These are phyloP conservation scores for Kazachstania martiniae DNA, from an alignment of 805 yeast species.

Conservation along the genomic window DNA sequence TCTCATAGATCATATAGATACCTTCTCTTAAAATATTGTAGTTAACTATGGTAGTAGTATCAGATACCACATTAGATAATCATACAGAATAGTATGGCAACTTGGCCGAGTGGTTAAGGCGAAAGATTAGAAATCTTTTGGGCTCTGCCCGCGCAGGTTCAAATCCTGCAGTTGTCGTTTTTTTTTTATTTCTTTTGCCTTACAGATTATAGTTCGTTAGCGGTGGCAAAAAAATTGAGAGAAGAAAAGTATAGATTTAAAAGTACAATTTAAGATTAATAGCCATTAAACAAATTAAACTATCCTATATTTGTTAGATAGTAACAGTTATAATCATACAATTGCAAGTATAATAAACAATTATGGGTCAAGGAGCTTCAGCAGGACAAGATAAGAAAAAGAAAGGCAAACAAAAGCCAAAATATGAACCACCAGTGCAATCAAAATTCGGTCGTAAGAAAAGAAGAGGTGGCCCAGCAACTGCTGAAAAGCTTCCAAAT, in stretches of 20 bases:
- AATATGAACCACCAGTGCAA: slow-evolving; percentile 97
- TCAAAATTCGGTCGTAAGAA: slow-evolving; percentile 87
- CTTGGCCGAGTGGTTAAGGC: slow-evolving; percentile 61
- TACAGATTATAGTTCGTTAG: background rate
- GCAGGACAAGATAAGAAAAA: slow-evolving; percentile 34
- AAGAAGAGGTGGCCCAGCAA: slow-evolving; percentile 81
- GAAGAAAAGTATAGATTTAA: background rate
- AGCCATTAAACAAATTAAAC: no score
- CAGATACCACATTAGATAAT: no score
- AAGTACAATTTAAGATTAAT: background rate
- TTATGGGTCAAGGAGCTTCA: slow-evolving; percentile 31
- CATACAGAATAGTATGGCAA: slow-evolving; percentile 6
- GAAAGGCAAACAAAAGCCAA: slow-evolving; percentile 78
- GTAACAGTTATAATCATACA: no score
- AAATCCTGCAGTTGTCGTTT: slow-evolving; percentile 51
- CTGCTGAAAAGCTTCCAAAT: slow-evolving; percentile 69
- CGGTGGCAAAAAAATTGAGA: background rate
- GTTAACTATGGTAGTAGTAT: no score
- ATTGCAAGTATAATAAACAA: background rate
- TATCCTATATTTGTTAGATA: no score
- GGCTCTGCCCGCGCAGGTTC: slow-evolving; percentile 57
- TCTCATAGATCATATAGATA: no score
- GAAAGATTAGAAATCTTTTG: slow-evolving; percentile 52
- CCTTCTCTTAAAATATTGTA: no score
- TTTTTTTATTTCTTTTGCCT: background rate